Conservation (phyloP, 169 alveolate genomes). For the Eimeria maxima region DNA sequence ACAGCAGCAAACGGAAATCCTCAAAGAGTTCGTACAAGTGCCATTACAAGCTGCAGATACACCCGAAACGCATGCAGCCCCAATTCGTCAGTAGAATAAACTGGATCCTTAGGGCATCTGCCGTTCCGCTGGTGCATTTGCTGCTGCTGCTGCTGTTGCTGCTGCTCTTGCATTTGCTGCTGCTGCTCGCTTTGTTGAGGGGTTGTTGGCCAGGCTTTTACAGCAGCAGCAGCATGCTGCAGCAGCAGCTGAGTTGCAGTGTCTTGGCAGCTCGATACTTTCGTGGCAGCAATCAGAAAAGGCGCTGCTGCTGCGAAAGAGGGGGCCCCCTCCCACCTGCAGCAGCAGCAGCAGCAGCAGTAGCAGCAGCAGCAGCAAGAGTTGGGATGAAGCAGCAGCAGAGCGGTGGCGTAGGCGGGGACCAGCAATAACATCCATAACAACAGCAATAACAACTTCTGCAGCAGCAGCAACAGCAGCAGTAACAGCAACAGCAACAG, state of each 20-base stretch:
- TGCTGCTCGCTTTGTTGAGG: not conserved
- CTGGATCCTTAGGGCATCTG: not conserved
- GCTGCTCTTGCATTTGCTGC: not conserved
- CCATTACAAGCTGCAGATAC: conserved; percentile 41
- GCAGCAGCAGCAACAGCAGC: not conserved
- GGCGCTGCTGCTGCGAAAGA: not conserved
- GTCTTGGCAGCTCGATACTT: not conserved
- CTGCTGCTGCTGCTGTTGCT: not conserved
- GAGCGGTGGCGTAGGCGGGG: too few species aligned
- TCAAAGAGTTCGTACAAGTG: not conserved
- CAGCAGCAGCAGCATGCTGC: too few species aligned
- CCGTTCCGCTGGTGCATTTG: not conserved
- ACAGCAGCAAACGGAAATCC: not conserved
- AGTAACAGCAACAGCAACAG: not conserved
- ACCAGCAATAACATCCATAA: not conserved
- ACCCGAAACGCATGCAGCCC: conserved; percentile 22
- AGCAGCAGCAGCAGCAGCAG: conserved; percentile 5
- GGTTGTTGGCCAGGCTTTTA: not conserved
- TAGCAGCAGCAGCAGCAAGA: not conserved
- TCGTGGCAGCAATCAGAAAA: not conserved
- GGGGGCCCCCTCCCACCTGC: conserved; percentile 5
- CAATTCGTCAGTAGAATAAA: conserved; percentile 2
- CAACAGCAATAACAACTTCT: not conserved
- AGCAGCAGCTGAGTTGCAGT: not conserved
- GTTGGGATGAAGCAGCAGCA: not conserved